phyloP scores from a whole-genome alignment of 805 yeast genomes.

The Candida sakaeoensis region DNA sequence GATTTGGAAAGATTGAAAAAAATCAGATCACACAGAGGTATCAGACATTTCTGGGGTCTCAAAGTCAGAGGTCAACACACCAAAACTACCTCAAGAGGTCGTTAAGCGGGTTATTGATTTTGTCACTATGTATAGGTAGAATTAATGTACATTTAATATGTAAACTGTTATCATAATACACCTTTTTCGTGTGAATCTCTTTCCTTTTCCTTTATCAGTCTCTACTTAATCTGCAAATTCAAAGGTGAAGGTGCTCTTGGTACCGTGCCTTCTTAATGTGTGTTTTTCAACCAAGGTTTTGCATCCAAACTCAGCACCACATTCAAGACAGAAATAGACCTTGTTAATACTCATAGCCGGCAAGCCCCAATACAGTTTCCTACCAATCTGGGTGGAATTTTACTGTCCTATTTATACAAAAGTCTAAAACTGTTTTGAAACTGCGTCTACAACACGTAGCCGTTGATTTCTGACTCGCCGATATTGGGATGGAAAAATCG shows the following conservation, averaged over 20 bases:
- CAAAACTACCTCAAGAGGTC: constrained; percentile 99
- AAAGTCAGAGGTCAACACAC: constrained; percentile 99
- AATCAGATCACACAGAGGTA: constrained; percentile 99
- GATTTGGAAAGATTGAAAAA: constrained; percentile 99
- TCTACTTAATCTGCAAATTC: neutral
- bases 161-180: no score
- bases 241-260: neutral
- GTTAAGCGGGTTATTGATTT: constrained; percentile 20
- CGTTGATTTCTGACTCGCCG: neutral
- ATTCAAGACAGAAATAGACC: constrained; percentile 2
- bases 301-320: neutral
- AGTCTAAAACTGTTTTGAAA: neutral
- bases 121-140: constrained; percentile 1
- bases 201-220: neutral
- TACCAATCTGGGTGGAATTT: neutral
- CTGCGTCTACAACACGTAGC: neutral
- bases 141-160: constrained; percentile 1
- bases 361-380: no score
- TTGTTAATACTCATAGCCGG: constrained; percentile 5
- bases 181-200: neutral
- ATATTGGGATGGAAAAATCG: constrained; percentile 1
- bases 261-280: neutral
- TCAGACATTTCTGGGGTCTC: constrained; percentile 99
- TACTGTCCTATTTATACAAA: neutral
- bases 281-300: constrained; percentile 2